Evolutionary conservation across 345 rosid species (phyloP), one percentile per base, ranked within the genome.

Genomic region (Turritis glabra): DNA sequence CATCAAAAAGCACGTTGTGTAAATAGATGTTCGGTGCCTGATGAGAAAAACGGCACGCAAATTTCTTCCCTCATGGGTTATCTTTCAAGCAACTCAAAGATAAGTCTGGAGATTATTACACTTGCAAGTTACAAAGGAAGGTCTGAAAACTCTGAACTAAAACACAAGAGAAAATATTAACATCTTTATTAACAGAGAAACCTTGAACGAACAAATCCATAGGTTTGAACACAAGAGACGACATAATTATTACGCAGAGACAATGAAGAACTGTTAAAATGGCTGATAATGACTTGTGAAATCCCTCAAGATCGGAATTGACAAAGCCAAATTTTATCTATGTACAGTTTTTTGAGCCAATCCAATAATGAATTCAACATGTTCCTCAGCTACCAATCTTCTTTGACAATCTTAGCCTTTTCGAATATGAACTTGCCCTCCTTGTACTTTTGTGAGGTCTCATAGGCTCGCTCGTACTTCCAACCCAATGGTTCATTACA

Each of bases 401-500:
- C 95, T 81, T 79, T 84, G 69, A 80, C 91, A 61, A 91, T 89
- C 84, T 85, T 91, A 3, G 85, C 80, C 74, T 89, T 91, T 88
- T 91, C 97, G 14, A 91, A 83, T 44, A 91, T 88, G 82, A 87
- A 91, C 75, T 91, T 91, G 59, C 97, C 97, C 76, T 91, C 97
- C 77, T 91, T 91, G 80, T 91, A 91, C 88, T 83, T 91, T 62
- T 89, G 97, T 0, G 90, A 76, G 10, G 78, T 74, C 77, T 87
- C 91, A 0, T 83, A 89, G 4, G 97, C 97, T 80, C 93, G 81
- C 78, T 86, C 89, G 26, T 91, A 91, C 79, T 89, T 91, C 97
- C 97, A 91, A 13, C 97, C 97, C 80, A 91, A 81, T 43, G 86
- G 85, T 77, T 87, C 84, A 13, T 60, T 82, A 80, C 97, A 91